Conservation (phyloP, 139 green algal genomes). For the Micractinium conductrix region DNA sequence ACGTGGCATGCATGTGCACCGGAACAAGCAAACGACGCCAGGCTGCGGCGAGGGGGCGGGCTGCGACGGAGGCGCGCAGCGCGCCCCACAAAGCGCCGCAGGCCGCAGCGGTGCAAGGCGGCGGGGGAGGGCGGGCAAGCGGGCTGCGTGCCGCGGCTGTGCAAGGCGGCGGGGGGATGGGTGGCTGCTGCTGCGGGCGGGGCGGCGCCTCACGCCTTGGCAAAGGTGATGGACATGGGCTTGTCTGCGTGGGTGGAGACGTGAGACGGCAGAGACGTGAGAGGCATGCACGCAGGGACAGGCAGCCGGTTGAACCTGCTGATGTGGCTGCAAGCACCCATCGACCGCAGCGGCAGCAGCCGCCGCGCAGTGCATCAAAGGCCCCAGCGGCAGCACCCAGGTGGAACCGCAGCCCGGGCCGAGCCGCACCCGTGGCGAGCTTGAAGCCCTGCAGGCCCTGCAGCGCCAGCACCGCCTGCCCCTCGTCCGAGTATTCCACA, state of each 20-base stretch:
- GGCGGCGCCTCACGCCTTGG: slow-evolving; percentile 2
- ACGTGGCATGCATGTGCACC: no score
- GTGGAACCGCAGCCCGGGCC: neutral
- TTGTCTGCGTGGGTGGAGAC: slow-evolving; percentile 9
- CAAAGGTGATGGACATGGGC: slow-evolving; percentile 16
- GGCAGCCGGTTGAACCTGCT: no score
- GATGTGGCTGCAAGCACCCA: no score
- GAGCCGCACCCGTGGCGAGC: slow-evolving; percentile 69
- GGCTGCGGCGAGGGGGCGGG: no score
- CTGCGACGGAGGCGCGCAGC: neutral
- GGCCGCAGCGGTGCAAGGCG: no score
- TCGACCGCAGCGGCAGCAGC: no score
- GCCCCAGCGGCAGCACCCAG: no score
- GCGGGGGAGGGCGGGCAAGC: neutral
- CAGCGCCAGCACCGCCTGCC: slow-evolving; percentile 77
- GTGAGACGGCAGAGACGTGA: no score
- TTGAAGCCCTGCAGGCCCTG: slow-evolving; percentile 93
- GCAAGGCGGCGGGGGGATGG: slow-evolving; percentile 19
- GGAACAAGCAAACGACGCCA: no score
- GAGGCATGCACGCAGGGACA: no score
- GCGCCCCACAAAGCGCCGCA: no score
- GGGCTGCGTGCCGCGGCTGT: slow-evolving; percentile 16
- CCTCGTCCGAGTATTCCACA: slow-evolving; percentile 93
- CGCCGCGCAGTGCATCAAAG: no score
- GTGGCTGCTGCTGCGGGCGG: neutral